Evolutionary conservation across 495 filamentous ascomycete species (phyloP), one percentile per base, ranked within the genome.

Genomic region (Podospora appendiculata): DNA sequence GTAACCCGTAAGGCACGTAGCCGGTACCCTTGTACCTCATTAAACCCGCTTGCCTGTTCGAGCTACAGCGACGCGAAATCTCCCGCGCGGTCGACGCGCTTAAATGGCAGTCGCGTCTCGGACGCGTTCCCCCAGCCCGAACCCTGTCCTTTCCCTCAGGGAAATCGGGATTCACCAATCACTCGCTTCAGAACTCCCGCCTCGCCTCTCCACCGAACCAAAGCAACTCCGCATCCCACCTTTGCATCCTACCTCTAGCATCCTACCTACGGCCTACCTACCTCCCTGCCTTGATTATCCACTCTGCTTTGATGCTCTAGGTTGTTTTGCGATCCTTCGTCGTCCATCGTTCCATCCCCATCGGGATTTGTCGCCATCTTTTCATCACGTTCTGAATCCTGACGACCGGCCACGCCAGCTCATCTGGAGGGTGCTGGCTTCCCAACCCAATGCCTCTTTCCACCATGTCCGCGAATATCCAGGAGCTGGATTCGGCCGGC

Each of bases 391-490:
- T 25, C 25, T 25, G 25, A 2, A 25, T 25, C 25, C 25, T 25
- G 25, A 25, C 25, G 25, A 25, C 25, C 25, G 47, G n/a, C n/a
- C 46, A 38, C 32, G 35, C 47, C 38, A 40, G 11, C 35, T 14
- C 17, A 17, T 8, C 47, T 32, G 11, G 35, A 47, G 17, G 35
- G 47, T 39, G 35, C 36, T n/a, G 39, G 8, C 13, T 46, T 40
- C 46, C 36, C 7, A 38, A 44, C 41, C 8, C 41, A 41, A 74
- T 73, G 70, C 68, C 73, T 62, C 57, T 71, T 40, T 55, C 65
- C 41, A 51, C 62, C 7, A 60, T 70, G 50, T 70, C 70, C 12
- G 59, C 64, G 18, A 69, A 68, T 43, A 55, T 68, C 8, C 61
- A 71, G 45, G 64, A 67, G 42, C 49, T 58, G 43, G 67, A 70